Evolutionary conservation across 148 eudicot species (phyloP).

Genomic region (Suaeda aralocaspica): DNA sequence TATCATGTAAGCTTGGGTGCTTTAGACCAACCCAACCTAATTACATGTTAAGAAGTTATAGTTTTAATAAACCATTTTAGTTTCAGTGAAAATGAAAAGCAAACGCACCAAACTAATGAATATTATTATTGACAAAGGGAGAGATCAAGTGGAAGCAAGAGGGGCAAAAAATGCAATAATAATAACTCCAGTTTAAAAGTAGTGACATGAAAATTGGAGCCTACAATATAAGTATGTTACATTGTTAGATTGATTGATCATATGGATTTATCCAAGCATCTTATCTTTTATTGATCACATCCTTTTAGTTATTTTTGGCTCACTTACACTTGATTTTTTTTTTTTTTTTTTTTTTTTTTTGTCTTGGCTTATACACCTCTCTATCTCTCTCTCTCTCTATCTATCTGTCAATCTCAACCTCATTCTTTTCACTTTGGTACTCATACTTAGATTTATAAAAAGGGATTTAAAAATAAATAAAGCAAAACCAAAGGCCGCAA

Average conservation of each 20-base stretch:
- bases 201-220: not conserved
- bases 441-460: slow-evolving; percentile 8
- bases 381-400: slow-evolving; percentile 10
- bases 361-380: slow-evolving; percentile 26
- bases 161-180: not conserved
- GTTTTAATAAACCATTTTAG: no score
- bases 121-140: no score
- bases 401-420: no score
- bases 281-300: slow-evolving; percentile 10
- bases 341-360: slow-evolving; percentile 32
- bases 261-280: slow-evolving; percentile 11
- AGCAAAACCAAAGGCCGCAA: slow-evolving; percentile 19
- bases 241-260: slow-evolving; percentile 19
- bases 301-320: slow-evolving; percentile 14
- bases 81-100: no score
- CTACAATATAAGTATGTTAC: not conserved
- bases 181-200: no score
- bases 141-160: not conserved
- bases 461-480: slow-evolving; percentile 3
- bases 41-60: no score
- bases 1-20: no score
- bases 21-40: no score
- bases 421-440: slow-evolving; percentile 23
- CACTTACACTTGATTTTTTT: not conserved
- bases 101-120: no score